Conservation (phyloP, 1,284 basidiomycete genomes). For the Xerocomus amazonicus region DNA sequence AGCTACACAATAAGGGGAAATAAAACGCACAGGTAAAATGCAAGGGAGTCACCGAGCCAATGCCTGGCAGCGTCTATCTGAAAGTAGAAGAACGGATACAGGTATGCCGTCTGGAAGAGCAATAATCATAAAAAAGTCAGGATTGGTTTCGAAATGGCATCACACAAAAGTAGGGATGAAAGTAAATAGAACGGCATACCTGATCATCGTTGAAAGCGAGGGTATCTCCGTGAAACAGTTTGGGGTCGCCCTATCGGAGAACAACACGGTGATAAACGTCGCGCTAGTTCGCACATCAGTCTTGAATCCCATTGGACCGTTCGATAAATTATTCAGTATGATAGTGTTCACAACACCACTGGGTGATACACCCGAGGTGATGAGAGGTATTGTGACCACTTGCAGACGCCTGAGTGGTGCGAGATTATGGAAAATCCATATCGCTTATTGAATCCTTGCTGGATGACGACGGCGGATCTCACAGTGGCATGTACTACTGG, state of each 20-base stretch:
- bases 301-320: conserved; percentile 24
- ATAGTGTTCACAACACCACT: conserved; percentile 34
- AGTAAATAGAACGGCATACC: conserved; percentile 10
- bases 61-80: conserved; percentile 28
- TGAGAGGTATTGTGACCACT: conserved; percentile 31
- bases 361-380: conserved; percentile 29
- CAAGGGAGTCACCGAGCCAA: conserved; percentile 22
- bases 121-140: background rate
- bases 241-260: too few species aligned
- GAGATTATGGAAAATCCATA: conserved; percentile 27
- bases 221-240: conserved; percentile 22
- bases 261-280: conserved; percentile 24
- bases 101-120: conserved; percentile 20
- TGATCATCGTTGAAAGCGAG: conserved; percentile 24
- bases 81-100: conserved; percentile 33
- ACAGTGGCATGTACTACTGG: too few species aligned
- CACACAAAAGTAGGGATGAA: background rate
- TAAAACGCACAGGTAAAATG: conserved; percentile 29
- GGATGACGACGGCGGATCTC: too few species aligned
- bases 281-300: conserved; percentile 31
- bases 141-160: background rate
- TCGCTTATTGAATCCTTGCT: too few species aligned
- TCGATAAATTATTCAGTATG: conserved; percentile 40
- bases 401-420: conserved; percentile 33
- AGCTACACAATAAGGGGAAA: too few species aligned